Evolutionary conservation across 768 basidiomycete genomes (phyloP).

Genomic region (Panaeolus papilionaceus): DNA sequence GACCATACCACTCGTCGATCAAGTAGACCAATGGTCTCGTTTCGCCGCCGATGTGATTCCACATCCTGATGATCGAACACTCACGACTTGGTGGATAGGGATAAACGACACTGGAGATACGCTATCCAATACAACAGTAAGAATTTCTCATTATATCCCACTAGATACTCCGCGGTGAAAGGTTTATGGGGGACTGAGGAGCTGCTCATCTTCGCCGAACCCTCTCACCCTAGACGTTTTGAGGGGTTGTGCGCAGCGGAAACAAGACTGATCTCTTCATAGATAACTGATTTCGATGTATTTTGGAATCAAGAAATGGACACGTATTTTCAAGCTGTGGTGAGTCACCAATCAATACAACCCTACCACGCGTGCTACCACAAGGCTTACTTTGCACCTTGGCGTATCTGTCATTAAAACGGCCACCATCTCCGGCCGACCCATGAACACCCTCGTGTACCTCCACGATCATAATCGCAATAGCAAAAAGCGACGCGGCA

Average conservation of each 20-base stretch:
- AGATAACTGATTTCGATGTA: conserved; percentile 54
- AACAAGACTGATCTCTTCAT: neutral
- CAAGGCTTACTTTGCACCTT: conserved; percentile 8
- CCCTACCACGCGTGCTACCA: neutral
- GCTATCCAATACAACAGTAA: conserved; percentile 43
- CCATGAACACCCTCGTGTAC: neutral
- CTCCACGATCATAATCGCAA: conserved; percentile 1
- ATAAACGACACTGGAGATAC: conserved; percentile 65
- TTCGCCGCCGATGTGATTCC: conserved; percentile 53
- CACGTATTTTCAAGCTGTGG: conserved; percentile 57
- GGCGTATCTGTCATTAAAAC: conserved; percentile 5
- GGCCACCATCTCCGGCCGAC: conserved; percentile 9
- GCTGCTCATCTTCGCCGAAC: neutral
- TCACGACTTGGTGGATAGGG: conserved; percentile 64
- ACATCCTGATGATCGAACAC: conserved; percentile 46
- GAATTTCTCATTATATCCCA: conserved; percentile 13
- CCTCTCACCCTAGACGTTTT: neutral
- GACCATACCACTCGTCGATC: conserved; percentile 52
- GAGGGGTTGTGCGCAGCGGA: neutral
- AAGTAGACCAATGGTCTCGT: conserved; percentile 54
- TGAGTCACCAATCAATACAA: conserved; percentile 30
- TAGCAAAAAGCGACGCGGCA: conserved; percentile 43
- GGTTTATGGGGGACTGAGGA: neutral
- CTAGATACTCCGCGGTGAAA: neutral
- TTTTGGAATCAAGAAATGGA: conserved; percentile 58